These are phyloP conservation scores for Leucocoprinus leucothites DNA, from an alignment of 768 basidiomycete genomes.

Conservation along the genomic window DNA sequence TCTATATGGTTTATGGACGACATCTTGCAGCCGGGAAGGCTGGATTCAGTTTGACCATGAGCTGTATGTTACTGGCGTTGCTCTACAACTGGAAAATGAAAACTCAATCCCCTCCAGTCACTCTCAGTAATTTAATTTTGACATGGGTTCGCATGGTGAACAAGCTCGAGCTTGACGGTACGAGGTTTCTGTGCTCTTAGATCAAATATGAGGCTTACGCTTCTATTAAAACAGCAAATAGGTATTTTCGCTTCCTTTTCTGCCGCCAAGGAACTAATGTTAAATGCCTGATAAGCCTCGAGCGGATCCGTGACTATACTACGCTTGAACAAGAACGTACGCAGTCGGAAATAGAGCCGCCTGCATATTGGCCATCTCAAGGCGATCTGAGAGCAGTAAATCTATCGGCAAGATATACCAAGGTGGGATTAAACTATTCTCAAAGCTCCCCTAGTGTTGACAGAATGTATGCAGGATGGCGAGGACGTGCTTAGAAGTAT, in stretches of 20 bases:
- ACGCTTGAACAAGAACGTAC: slow-evolving; percentile 55
- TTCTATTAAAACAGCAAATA: slow-evolving; percentile 17
- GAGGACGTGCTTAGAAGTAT: slow-evolving; percentile 57
- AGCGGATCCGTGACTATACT: slow-evolving; percentile 71
- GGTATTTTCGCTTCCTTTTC: slow-evolving; percentile 16
- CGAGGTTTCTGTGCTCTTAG: slow-evolving; percentile 16
- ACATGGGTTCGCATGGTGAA: slow-evolving; percentile 43
- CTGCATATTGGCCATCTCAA: slow-evolving; percentile 65
- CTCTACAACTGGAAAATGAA: neutral
- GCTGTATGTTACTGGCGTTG: slow-evolving; percentile 21
- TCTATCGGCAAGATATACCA: slow-evolving; percentile 54
- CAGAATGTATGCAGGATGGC: slow-evolving; percentile 25
- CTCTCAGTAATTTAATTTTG: slow-evolving; percentile 55
- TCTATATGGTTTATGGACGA: slow-evolving; percentile 46
- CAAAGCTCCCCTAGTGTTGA: neutral
- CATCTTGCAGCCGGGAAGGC: slow-evolving; percentile 38
- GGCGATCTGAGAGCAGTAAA: slow-evolving; percentile 53
- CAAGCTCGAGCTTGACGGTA: slow-evolving; percentile 39
- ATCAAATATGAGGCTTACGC: neutral
- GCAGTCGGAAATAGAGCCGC: slow-evolving; percentile 41
- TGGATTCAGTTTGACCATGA: slow-evolving; percentile 57
- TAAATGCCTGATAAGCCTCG: slow-evolving; percentile 35
- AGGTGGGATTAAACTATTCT: slow-evolving; percentile 7
- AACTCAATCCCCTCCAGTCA: slow-evolving; percentile 25
- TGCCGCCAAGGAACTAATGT: neutral